Evolutionary conservation across 352 stramenopile genomes (phyloP), one percentile per base, ranked within the genome.

Genomic region (Globisporangium takayamanum): DNA sequence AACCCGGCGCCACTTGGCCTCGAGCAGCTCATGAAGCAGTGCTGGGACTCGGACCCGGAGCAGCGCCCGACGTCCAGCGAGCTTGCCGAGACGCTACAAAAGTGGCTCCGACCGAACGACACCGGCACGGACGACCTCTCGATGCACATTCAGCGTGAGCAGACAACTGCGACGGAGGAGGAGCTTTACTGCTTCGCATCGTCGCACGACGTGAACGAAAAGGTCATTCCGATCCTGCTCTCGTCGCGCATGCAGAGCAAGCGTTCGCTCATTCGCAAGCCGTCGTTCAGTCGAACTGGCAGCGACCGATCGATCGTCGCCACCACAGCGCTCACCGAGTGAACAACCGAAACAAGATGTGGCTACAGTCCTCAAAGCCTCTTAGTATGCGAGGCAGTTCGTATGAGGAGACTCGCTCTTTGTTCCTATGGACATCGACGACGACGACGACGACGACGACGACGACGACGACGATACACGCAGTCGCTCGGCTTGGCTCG

Each of bases 1-100:
- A 76, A 71, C 5, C 52, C 74, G 30, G 75, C 78, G 11, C 82
- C 82, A 20, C 67, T 88, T 0, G 75, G 72, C 0, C 77, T 89
- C 14, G 77, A 88, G 14, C 73, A 86, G 22, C 59, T 92, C 37
- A 92, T 92, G 80, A 76, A 69, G 47, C 78, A 87, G 49, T 92
- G 82, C 58, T 92, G 80, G 82, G 74, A 90, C 52, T 56, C 67
- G 1, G 73, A 90, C 39, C 80, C 81, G 3, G 78, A 88, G 49
- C 76, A 89, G 53, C 73, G 80, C 1, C 80, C 82, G 36, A 74
- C 68, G 0, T 92, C 90, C 52, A 70, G 56, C 1, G 77, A 91
- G 14, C 83, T 89, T 33, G 63, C 67, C 1, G 73, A 77, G 50
- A 89, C 79, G 26, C 57, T 89, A 4, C 57, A 74, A n/a, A 84